Conservation (phyloP, 2,329 filamentous ascomycete genomes). For the Fusarium odoratissimum region DNA sequence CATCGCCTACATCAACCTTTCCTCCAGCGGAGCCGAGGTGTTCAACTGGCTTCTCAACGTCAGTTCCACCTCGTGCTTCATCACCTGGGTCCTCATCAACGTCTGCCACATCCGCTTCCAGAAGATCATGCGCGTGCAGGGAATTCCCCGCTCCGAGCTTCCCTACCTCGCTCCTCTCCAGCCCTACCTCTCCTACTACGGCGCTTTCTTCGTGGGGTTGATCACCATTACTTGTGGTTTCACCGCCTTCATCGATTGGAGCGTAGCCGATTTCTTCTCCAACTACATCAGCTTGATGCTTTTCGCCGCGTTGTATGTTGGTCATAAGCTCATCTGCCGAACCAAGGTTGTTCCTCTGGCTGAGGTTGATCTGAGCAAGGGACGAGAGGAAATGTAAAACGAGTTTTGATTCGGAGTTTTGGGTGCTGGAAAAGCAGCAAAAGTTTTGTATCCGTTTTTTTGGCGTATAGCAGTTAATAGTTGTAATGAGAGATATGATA, state of each 20-base stretch:
- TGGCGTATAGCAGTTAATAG: slow-evolving; percentile 35
- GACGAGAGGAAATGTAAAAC: slow-evolving; percentile 31
- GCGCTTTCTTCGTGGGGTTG: slow-evolving; percentile 72
- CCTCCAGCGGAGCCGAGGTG: slow-evolving; percentile 66
- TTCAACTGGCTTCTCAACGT: slow-evolving; percentile 82
- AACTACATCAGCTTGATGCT: slow-evolving; percentile 73
- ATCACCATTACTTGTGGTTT: slow-evolving; percentile 77
- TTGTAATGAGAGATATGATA: slow-evolving; percentile 43
- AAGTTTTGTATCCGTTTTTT: slow-evolving; percentile 15
- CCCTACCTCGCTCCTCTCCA: slow-evolving; percentile 72
- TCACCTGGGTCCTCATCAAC: slow-evolving; percentile 76
- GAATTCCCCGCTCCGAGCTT: slow-evolving; percentile 66
- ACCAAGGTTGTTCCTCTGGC: slow-evolving; percentile 53
- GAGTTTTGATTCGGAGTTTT: slow-evolving; percentile 12
- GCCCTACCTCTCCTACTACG: slow-evolving; percentile 73
- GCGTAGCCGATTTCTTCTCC: slow-evolving; percentile 70
- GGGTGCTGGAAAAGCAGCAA: slow-evolving; percentile 20
- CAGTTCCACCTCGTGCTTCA: slow-evolving; percentile 75
- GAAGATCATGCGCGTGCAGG: slow-evolving; percentile 66
- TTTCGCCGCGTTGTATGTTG: slow-evolving; percentile 68
- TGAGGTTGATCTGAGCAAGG: slow-evolving; percentile 52
- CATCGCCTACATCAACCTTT: slow-evolving; percentile 76
- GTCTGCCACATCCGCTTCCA: slow-evolving; percentile 74
- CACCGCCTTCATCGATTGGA: slow-evolving; percentile 74
- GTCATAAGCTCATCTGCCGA: slow-evolving; percentile 66